Evolutionary conservation across 164 flowering plant genomes (phyloP), one percentile per base, ranked within the genome.

Genomic region (Echeveria elegans): DNA sequence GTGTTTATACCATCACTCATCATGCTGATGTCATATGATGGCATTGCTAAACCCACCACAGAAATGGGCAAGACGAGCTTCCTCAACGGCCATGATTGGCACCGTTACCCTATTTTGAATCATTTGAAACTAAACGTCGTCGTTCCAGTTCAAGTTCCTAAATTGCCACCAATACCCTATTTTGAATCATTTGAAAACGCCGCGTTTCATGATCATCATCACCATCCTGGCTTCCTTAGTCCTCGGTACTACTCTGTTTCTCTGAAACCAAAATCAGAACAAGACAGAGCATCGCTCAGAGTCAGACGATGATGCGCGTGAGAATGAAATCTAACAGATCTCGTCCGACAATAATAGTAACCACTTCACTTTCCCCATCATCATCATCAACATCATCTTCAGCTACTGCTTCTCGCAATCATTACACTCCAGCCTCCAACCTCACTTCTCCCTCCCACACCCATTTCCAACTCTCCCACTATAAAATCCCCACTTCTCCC

Each of bases 401-500:
- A 21, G 28, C 58, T 52, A 23, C 29, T 6, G 11, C 28, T 52
- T 52, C 58, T 52, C 28, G 61, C 61, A 26, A 56, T 56, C 18
- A 56, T 56, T 56, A 56, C 19, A 56, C 32, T 56, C 61, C 61
- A 26, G 59, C 5, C 31, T 14, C 1, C 61, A 1, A 38, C 12
- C n/a, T n/a, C n/a, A 38, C 41, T 38, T 38, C 41, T 8, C 41
- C 1, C 41, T 38, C 30, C 24, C 40, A 21, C 43, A 31, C 50
- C 30, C 23, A 34, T 40, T 64, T 34, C 37, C 37, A 34, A n/a
- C n/a, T n/a, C n/a, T n/a, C n/a, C n/a, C 37, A 34, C 37, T 34
- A 34, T 34, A 34, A 34, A n/a, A 34, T 34, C 40, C 43, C 40
- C 66, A 28, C 38, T 36, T 70, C 63, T 64, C n/a, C 60, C 53